These are phyloP conservation scores for Sphagnurus paluster DNA, from an alignment of 1,284 basidiomycete genomes.

Conservation along the genomic window DNA sequence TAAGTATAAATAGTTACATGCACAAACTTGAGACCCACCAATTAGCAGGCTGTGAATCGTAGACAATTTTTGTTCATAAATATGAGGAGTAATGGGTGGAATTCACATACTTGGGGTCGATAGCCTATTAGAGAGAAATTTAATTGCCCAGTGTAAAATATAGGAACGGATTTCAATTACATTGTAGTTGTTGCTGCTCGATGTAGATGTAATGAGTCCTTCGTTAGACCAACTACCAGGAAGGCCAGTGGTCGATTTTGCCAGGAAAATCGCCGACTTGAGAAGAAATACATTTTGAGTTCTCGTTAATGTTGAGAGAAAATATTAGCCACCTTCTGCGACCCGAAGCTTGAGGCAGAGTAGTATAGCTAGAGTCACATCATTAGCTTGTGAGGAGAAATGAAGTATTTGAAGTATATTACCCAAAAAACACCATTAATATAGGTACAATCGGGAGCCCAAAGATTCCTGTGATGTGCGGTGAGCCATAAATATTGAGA, in stretches of 20 bases:
- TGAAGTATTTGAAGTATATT: conserved; percentile 6
- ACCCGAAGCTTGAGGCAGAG: conserved; percentile 44
- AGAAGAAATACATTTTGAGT: neutral
- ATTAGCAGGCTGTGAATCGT: conserved; percentile 30
- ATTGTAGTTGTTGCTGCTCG: conserved; percentile 44
- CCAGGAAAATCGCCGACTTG: conserved; percentile 44
- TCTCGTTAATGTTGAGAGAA: neutral
- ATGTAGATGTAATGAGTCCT: conserved; percentile 50
- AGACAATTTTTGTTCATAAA: neutral
- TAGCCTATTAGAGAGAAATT: conserved; percentile 36
- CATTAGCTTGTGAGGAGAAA: neutral
- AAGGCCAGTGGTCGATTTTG: conserved; percentile 45
- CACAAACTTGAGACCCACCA: conserved; percentile 20
- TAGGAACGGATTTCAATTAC: conserved; percentile 28
- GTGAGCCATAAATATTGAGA: neutral
- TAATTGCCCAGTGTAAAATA: neutral
- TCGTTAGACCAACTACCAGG: conserved; percentile 47
- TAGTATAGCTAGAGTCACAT: conserved; percentile 35
- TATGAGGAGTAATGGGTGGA: neutral
- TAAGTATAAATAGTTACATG: neutral
- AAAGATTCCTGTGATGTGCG: conserved; percentile 33
- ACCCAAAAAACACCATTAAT: conserved; percentile 46
- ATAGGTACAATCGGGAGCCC: conserved; percentile 56
- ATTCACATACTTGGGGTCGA: conserved; percentile 52
- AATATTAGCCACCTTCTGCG: conserved; percentile 41